These are phyloP conservation scores for Geotrichum bryndzae DNA, from an alignment of 1,139 yeast genomes.

Conservation along the genomic window DNA sequence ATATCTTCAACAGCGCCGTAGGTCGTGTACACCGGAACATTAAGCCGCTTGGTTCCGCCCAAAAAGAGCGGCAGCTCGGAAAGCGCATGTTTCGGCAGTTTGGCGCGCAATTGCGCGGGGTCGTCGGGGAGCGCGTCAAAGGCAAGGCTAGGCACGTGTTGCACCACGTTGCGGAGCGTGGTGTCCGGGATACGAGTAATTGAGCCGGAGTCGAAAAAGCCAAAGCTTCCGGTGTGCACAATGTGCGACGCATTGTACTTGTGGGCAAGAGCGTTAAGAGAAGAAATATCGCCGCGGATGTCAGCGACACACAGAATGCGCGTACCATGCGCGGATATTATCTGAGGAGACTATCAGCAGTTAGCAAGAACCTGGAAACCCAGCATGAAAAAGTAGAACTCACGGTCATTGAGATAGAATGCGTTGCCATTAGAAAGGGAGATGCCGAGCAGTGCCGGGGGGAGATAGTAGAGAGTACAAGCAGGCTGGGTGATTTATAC, in stretches of 20 bases:
- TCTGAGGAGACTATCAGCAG: conserved; percentile 4
- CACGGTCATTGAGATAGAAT: conserved; percentile 4
- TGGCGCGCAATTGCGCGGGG: conserved; percentile 39
- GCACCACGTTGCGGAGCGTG: conserved; percentile 55
- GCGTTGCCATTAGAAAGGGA: not conserved
- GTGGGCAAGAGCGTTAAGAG: conserved; percentile 44
- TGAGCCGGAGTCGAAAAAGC: conserved; percentile 61
- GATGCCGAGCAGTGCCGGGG: not conserved
- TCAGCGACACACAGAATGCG: conserved; percentile 52
- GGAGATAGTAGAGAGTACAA: not conserved
- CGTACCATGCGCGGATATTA: conserved; percentile 27
- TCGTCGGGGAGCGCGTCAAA: conserved; percentile 39
- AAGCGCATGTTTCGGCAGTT: conserved; percentile 38
- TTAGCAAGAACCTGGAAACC: not conserved
- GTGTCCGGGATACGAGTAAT: conserved; percentile 43
- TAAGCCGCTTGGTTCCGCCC: conserved; percentile 42
- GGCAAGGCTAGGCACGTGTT: conserved; percentile 57
- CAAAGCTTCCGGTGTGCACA: conserved; percentile 75
- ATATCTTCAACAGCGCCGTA: conserved; percentile 76
- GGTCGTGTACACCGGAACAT: conserved; percentile 68
- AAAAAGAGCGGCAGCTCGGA: conserved; percentile 53
- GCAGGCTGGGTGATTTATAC: not conserved
- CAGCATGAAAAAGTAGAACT: not conserved
- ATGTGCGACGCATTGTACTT: conserved; percentile 46
- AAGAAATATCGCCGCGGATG: conserved; percentile 46